phyloP scores from a whole-genome alignment of 331 rosid genomes.

The Prunus yedoensis region DNA sequence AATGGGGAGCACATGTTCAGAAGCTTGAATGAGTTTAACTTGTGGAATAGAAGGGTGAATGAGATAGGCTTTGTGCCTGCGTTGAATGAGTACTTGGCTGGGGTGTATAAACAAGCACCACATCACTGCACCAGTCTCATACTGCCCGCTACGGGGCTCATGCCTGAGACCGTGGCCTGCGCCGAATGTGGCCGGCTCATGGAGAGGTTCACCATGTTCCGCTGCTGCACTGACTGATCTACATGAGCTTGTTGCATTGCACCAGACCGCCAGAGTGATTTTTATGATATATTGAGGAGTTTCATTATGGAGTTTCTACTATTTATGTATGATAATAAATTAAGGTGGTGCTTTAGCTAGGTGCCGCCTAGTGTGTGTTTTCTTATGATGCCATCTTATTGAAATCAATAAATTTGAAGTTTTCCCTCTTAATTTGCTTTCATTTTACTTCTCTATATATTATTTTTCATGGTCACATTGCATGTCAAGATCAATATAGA shows the following conservation, averaged over 20 bases:
- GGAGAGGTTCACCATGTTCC: conserved; percentile 63
- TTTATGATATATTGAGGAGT: neutral
- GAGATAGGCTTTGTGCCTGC: conserved; percentile 48
- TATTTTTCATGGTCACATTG: neutral
- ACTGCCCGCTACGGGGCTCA: conserved; percentile 42
- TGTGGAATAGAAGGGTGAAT: conserved; percentile 37
- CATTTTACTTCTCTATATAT: neutral
- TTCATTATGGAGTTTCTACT: neutral
- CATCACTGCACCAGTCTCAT: conserved; percentile 59
- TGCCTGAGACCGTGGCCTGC: conserved; percentile 44
- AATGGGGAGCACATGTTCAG: conserved; percentile 37
- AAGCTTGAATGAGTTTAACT: conserved; percentile 28
- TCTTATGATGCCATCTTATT: neutral
- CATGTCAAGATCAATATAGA: neutral
- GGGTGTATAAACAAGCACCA: conserved; percentile 32
- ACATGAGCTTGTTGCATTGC: neutral
- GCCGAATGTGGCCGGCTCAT: conserved; percentile 63
- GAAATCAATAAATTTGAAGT: neutral
- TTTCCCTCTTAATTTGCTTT: neutral
- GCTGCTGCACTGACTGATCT: conserved; percentile 57
- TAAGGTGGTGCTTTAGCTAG: neutral
- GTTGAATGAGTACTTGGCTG: conserved; percentile 45
- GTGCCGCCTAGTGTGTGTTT: neutral
- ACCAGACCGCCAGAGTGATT: neutral
- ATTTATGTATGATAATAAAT: conserved; percentile 2